Base-by-base conservation (phyloP, 176 grass and related monocot genomes). In the Aegilops tauschii region DNA sequence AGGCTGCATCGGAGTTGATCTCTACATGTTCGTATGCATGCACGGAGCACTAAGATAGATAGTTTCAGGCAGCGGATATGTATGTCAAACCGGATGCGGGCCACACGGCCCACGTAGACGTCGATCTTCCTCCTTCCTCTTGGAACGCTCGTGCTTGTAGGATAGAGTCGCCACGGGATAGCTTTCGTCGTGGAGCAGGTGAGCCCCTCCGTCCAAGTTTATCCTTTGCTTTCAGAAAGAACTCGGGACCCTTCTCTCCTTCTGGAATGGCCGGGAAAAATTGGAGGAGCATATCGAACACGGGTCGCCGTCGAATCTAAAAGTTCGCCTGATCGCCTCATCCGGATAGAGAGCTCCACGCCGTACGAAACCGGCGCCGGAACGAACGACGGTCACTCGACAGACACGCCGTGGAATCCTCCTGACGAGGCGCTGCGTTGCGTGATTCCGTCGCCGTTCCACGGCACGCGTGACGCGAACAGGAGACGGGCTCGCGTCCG, bases 261-360 rank as follows among this genome's bases (percentile, higher is more conserved):
- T 52, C 30, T 8, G 6, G n/a, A 78, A 5, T 21, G 29, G 23
- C 42, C 14, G 17, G 3, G 50, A 31, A 30, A 47, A 30, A 34
- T 5, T 32, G 10, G 32, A 12, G 16, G 3, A 3, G 50, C 20
- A 59, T 21, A 59, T n/a, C 0, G 69, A 87, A 82, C 59, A 31
- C 39, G 10, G 3, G 79, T 76, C 79, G 1, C 59, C 14, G 32
- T 87, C 86, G 61, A 82, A 76, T 67, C 70, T 30, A 1, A 76
- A 66, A 58, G 44, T 23, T 65, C 3, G 40, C 18, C n/a, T 59
- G 18, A 66, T 47, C 71, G 71, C 54, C 54, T 56, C 47, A 75
- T 65, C 85, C 30, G 61, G 77, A 11, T 28, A 50, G 35, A 42
- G 49, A 30, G 16, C 54, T 35, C 25, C 13, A 28, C 81, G 32